These are phyloP conservation scores for Podospora pseudopauciseta DNA, from an alignment of 495 filamentous ascomycete species.

Conservation along the genomic window DNA sequence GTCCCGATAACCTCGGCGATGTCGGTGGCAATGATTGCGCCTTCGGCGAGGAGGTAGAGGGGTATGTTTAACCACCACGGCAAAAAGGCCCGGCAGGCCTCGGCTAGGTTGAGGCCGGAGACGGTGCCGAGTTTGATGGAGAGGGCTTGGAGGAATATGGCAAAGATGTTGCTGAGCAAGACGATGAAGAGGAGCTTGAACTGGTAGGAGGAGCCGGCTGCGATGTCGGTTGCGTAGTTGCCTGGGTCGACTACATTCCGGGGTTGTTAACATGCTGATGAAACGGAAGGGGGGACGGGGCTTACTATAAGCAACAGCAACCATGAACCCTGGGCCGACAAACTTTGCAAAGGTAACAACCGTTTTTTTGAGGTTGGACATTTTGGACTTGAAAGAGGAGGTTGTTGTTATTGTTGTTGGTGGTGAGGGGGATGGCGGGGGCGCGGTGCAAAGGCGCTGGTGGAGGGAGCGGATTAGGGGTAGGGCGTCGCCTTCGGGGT, in stretches of 20 bases:
- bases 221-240: conserved; percentile 35
- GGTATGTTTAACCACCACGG: conserved; percentile 32
- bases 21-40: conserved; percentile 32
- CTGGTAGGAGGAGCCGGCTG: conserved; percentile 30
- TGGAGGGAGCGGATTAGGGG: neutral
- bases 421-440: too few relatives aligned
- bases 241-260: conserved; percentile 28
- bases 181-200: conserved; percentile 34
- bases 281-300: neutral
- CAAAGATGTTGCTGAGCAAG: conserved; percentile 32
- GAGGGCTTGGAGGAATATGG: conserved; percentile 33
- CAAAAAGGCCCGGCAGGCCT: conserved; percentile 27
- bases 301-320: conserved; percentile 63
- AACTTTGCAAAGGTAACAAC: conserved; percentile 69
- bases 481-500: neutral
- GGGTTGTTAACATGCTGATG: neutral
- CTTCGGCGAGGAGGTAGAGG: conserved; percentile 31
- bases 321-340: conserved; percentile 81
- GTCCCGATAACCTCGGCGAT: conserved; percentile 93
- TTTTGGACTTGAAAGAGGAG: conserved; percentile 18
- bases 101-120: conserved; percentile 30
- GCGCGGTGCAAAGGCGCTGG: neutral
- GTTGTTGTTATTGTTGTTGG: too few relatives aligned
- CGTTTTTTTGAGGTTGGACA: conserved; percentile 25
- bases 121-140: conserved; percentile 34